Percentiles rank a stretch among this genome's conserved stretches.
These are phyloP conservation scores for Pyrus betulifolia DNA, from an alignment of 306 rosid genomes.

Conservation along the genomic window DNA sequence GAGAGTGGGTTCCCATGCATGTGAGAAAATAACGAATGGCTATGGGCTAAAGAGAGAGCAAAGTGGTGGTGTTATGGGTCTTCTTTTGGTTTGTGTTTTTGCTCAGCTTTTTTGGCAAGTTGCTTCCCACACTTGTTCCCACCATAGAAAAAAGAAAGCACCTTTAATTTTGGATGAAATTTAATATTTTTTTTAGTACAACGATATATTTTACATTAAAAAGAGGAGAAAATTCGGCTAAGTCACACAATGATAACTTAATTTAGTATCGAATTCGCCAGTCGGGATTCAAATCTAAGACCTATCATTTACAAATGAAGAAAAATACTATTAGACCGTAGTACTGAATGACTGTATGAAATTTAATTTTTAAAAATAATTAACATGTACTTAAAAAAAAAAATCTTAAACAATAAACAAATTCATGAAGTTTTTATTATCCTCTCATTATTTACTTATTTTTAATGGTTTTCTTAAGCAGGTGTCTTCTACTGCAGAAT, in stretches of 20 bases:
- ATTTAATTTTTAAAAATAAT: background rate
- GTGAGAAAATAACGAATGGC: background rate
- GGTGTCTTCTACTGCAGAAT: conserved; percentile 81
- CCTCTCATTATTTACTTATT: background rate
- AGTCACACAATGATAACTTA: fast-evolving
- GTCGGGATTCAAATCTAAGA: fast-evolving
- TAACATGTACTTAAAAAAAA: background rate
- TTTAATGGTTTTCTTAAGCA: background rate
- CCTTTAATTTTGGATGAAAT: background rate
- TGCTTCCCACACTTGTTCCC: conserved; percentile 7
- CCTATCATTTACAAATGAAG: no score
- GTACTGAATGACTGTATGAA: no score
- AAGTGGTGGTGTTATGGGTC: background rate
- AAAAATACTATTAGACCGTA: fast-evolving
- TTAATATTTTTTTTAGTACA: background rate
- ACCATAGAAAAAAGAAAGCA: conserved; percentile 2
- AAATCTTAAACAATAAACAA: background rate
- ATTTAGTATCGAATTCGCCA: no score
- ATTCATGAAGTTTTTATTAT: background rate
- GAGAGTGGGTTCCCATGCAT: background rate
- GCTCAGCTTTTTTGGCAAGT: background rate
- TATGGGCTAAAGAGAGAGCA: background rate
- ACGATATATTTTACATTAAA: no score
- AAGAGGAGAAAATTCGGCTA: fast-evolving
- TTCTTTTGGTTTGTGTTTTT: background rate